Evolutionary conservation across 495 filamentous ascomycete species (phyloP), one percentile per base, ranked within the genome.

Genomic region (Hypoxylon lenormandii): DNA sequence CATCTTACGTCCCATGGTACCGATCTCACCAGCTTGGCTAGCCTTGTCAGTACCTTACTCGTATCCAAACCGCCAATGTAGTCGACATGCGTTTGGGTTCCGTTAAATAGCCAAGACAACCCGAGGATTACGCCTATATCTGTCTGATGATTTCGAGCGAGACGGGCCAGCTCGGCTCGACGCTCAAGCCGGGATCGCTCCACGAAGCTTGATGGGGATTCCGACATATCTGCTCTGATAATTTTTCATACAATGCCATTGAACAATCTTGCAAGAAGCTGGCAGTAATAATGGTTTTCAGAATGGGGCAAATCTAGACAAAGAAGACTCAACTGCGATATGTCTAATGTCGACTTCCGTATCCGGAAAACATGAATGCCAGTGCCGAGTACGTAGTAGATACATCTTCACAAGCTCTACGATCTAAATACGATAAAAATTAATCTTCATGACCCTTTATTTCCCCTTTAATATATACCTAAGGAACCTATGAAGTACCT

Each of bases 291-390:
- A 50, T 4, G 40, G 6, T 45, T 55, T 59, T 16, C 59, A 64
- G 38, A 50, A 53, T 45, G 8, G 7, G 3, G 4, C 4, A 1
- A 19, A 12, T 38, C 28, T 13, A 16, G 11, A 69, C 55, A 70
- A 70, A 64, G 60, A 56, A 45, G 23, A 15, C 47, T 50, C 16
- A 28, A 47, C 50, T 19, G 10, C 23, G 23, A 42, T 12, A 42
- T 6, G 7, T 42, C 43, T 60, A 45, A 22, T 49, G 49, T 65
- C 30, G 4, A 47, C 38, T 60, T 60, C 67, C 67, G 37, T 60
- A 60, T 70, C 67, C 67, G 67, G 67, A 70, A 49, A 36, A 33
- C 11, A n/a, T 22, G 15, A 59, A 64, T 64, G 13, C 47, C 60
- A 60, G 48, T 42, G 45, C 56, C 49, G n/a, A n/a, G 37, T 53